Base-by-base conservation (phyloP, 306 rosid species). In the Cicer arietinum region DNA sequence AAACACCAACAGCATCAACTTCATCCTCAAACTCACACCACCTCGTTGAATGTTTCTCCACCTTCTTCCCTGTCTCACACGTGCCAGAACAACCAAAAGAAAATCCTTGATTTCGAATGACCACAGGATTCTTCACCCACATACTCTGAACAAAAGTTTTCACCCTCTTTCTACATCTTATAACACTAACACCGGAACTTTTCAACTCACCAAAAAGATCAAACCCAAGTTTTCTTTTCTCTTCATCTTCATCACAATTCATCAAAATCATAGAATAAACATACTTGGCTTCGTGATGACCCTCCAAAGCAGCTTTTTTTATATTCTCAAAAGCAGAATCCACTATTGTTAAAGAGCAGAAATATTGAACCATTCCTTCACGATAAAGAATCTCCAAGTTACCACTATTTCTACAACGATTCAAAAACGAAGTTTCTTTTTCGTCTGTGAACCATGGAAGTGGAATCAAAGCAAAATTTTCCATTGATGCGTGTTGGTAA, bases 361-460 rank as follows among this genome's bases (percentile, higher is more conserved):
- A 83, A n/a, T 77, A 88, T 12, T 79, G 76, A 0, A 80, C 13
- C 85, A 83, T 78, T 1, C 88, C 91, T 17, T 76, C 81, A 3
- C 85, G 81, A 16, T 78, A 88, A 3, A 57, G 4, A 44, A 78
- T 75, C 48, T 85, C 86, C 1, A 58, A 6, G n/a, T 88, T 83
- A 0, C 83, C 88, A 2, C 57, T 68, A 6, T 85, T 80, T 14
- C 3, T 45, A 12, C 88, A 81, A 2, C 77, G 82, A 3, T 60
- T 56, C 35, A 85, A 10, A 22, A 85, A 83, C 0, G 65, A 72
- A 0, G n/a, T 10, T 40, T 62, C 79, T 16, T 47, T 17, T 3
- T 60, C 40, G 0, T 0, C 6, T 0, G 6, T 57, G n/a, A 78
- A 74, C 91, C 89, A 88, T 8, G 81, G 67, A 3, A 85, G 10